Base-by-base conservation (phyloP, 73 alveolate genomes). In the Symbiodinium pilosum region DNA sequence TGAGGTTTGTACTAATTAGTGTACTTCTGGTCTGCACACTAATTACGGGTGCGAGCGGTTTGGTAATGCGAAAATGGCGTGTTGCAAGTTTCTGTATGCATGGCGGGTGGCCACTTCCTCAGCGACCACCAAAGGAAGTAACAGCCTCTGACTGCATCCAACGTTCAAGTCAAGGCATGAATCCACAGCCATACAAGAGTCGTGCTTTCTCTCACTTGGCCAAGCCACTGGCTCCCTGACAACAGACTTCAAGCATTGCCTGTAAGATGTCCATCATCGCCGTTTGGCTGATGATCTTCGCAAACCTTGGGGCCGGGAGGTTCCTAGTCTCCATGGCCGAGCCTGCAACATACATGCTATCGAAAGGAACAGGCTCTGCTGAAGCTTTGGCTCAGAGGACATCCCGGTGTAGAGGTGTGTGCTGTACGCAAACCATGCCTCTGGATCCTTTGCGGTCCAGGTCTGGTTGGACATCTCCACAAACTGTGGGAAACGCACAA, bases 361-460 rank as follows among this genome's bases (percentile, higher is more conserved):
- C 59, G 59, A 6, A 47, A 9, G 14, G 59, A 47, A 47, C 6
- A 47, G 59, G 59, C 59, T 6, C 59, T 6, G 59, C 59, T 6
- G 14, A 47, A 47, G 14, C 21, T 14, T 47, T 47, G 14, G 59
- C 59, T 14, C 81, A 9, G 38, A 38, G 34, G 30, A 91, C 97
- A 91, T 91, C 26, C 97, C 97, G n/a, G 97, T 91, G 97, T 91
- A 91, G 41, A 91, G 84, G 84, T 91, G 97, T 38, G 39, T 69
- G 38, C 77, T 91, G 39, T 91, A 91, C 47, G 89, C 81, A 91
- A 91, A 91, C 97, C 97, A 91, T 32, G 97, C 97, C 40, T 91
- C 97, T 28, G 97, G 97, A 56, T 91, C 40, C 41, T 83, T 91
- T 39, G 52, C 44, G 21, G 73, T 91, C 97, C 97, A 91, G 41